Evolutionary conservation across 495 filamentous ascomycete genomes (phyloP), one percentile per base, ranked within the genome.

Genomic region (Sabuloglossum arenarium): DNA sequence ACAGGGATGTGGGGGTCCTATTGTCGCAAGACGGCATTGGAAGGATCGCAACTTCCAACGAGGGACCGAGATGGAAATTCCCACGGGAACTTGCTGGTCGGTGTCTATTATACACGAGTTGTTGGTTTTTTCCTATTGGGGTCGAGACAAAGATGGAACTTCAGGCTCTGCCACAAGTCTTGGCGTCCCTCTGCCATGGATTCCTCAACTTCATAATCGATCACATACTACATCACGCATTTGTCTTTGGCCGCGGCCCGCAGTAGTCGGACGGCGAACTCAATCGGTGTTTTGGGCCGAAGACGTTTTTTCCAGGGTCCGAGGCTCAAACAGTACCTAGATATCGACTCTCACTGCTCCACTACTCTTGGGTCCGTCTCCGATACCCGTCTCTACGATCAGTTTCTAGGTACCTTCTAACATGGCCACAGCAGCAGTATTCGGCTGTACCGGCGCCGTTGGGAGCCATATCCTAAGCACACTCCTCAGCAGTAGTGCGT

Each of bases 361-460:
- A 49, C 25, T 27, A 49, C 45, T 27, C 4, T 49, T 23, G 45
- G 45, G 21, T 9, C 45, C 14, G 45, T 49, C 45, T 49, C 45
- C 45, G 45, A 49, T 49, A 78, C 54, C 5, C 30, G 30, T 32
- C 30, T 32, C 30, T 32, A 32, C 30, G 30, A 32, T 32, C 30
- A 32, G 30, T 32, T 32, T 4, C 4, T 32, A 32, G 30, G 30
- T 32, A 32, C 30, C 30, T 32, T 32, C 30, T 3, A 53, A 52
- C 6, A 66, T 71, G 61, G 66, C 71, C 14, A 66, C 70, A 28
- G 71, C 70, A 60, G 70, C 73, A 45, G 60, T 81, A 42, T 69
- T 80, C 54, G 78, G 78, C 60, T 70, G 68, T 54, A 81, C 78
- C 19, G 78, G 78, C 60, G 71, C 77, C 11, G 70, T 74, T 2